Percentiles rank a stretch among this genome's conserved stretches.
These are phyloP conservation scores for Aureobasidium sp. DNA, from an alignment of 2,329 filamentous ascomycete genomes.

Conservation along the genomic window DNA sequence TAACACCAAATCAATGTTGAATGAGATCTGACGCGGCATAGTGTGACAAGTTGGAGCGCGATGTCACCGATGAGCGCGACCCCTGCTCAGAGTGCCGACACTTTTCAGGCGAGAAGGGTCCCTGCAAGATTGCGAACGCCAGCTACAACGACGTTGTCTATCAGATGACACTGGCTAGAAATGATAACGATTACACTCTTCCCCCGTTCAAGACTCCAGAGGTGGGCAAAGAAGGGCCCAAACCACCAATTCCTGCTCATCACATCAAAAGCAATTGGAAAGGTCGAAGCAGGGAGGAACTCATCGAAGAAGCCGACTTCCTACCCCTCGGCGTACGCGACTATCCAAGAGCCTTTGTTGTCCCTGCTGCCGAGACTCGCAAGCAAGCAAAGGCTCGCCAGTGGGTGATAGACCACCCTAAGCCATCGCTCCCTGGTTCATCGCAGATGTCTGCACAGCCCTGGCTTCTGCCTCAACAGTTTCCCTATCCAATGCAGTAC, in stretches of 20 bases:
- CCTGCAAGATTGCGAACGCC: background rate
- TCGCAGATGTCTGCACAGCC: background rate
- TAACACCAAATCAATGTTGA: too few relatives aligned
- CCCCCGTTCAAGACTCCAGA: background rate
- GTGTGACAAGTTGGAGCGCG: conserved; percentile 3
- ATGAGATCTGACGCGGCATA: background rate
- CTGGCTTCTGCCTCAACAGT: too few relatives aligned
- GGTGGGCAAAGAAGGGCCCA: background rate
- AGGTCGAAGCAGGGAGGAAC: background rate
- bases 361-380: background rate
- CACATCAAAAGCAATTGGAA: conserved; percentile 1
- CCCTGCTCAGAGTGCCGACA: conserved; percentile 15
- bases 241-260: background rate
- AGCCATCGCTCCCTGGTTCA: too few relatives aligned
- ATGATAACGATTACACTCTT: background rate
- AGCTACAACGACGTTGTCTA: conserved; percentile 12
- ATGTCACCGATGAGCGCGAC: background rate
- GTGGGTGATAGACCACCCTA: too few relatives aligned
- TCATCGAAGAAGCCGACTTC: background rate
- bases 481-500: too few relatives aligned
- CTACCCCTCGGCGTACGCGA: background rate
- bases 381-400: background rate
- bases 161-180: background rate
- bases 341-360: background rate
- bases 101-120: background rate